These are phyloP conservation scores for Arabidopsis hybrid DNA, from an alignment of 441 rosid genomes.

Conservation along the genomic window DNA sequence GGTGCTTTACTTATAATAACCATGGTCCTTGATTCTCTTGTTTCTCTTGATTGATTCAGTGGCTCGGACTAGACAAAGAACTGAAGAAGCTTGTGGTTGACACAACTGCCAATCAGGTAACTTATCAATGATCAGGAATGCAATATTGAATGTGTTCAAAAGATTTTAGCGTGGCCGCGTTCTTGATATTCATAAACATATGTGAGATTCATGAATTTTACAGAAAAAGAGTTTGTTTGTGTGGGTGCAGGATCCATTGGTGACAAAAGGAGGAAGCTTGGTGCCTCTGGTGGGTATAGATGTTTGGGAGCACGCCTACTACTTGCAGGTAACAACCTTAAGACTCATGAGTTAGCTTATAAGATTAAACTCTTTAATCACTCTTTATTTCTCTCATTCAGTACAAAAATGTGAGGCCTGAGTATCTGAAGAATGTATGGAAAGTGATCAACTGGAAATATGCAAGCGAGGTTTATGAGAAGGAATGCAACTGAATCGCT, in stretches of 20 bases:
- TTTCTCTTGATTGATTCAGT: conserved; percentile 50
- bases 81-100: conserved; percentile 87
- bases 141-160: not conserved
- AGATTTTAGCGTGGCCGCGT: not conserved
- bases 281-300: conserved; percentile 94
- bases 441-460: conserved; percentile 92
- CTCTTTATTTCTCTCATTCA: conserved; percentile 44
- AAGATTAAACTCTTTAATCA: not conserved
- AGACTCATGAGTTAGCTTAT: conserved; percentile 6
- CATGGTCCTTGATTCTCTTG: conserved; percentile 6
- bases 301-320: conserved; percentile 99
- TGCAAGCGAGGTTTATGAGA: conserved; percentile 67
- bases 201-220: not conserved
- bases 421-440: conserved; percentile 94
- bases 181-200: not conserved
- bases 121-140: not conserved
- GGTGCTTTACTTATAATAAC: not conserved
- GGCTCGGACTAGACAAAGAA: conserved; percentile 93
- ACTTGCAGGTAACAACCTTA: conserved; percentile 72
- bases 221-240: conserved; percentile 2
- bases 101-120: conserved; percentile 94
- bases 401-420: conserved; percentile 98
- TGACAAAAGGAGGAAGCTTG: conserved; percentile 74
- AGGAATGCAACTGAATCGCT: conserved; percentile 59
- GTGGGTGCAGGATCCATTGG: conserved; percentile 83